phyloP scores from a whole-genome alignment of 371 early-diverging fungal genomes.

The Mucor circinelloides region DNA sequence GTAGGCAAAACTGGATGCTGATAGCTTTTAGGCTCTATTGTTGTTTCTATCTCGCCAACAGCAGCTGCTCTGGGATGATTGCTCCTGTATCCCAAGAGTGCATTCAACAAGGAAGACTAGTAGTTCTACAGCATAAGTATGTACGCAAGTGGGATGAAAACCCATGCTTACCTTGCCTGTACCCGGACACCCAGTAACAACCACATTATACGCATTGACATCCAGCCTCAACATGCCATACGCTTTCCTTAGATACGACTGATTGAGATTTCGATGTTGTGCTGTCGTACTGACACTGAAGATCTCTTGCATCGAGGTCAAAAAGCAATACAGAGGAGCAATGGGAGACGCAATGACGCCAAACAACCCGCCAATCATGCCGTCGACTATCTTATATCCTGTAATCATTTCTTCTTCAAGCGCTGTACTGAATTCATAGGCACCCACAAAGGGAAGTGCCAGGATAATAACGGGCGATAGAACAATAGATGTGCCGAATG shows the following conservation, averaged over 20 bases:
- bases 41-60: slow-evolving; percentile 30
- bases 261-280: slow-evolving; percentile 21
- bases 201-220: slow-evolving; percentile 28
- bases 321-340: slow-evolving; percentile 33
- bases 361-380: slow-evolving; percentile 27
- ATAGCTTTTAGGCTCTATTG: slow-evolving; percentile 25
- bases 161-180: slow-evolving; percentile 33
- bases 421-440: slow-evolving; percentile 31
- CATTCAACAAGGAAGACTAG: slow-evolving; percentile 37
- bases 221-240: slow-evolving; percentile 17
- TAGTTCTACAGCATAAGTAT: not conserved
- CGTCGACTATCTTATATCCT: slow-evolving; percentile 20
- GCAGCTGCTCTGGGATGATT: slow-evolving; percentile 23
- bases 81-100: slow-evolving; percentile 30
- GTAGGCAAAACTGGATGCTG: slow-evolving; percentile 22
- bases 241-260: slow-evolving; percentile 21
- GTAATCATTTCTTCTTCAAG: slow-evolving; percentile 24
- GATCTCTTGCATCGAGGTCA: slow-evolving; percentile 21
- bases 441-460: slow-evolving; percentile 37
- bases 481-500: slow-evolving; percentile 19
- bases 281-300: not conserved
- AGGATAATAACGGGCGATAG: slow-evolving; percentile 29
- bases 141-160: not conserved
- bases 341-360: slow-evolving; percentile 31
- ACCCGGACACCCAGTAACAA: slow-evolving; percentile 31